Evolutionary conservation across 352 stramenopile species (phyloP), one percentile per base, ranked within the genome.

Genomic region (Saprolegnia diclina): DNA sequence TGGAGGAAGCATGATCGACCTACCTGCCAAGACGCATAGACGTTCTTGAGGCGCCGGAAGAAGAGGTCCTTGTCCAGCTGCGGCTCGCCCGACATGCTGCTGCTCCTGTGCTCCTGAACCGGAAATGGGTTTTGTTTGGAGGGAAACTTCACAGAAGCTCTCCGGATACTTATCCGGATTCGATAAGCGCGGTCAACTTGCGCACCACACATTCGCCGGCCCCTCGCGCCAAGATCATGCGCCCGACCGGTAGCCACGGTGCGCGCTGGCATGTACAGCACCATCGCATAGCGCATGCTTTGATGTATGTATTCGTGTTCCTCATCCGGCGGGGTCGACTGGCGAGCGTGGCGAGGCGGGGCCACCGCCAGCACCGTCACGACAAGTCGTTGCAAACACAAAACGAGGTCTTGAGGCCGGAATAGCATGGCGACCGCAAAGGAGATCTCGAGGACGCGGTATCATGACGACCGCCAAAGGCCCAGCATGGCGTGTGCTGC

Each of bases 21-120:
- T 64, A 73, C 79, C 74, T 77, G 77, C 87, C 87, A 95, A 16
- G 81, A 77, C 44, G 71, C 74, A 71, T 93, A 92, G 42, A 95
- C 76, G 29, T 74, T 81, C 45, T 89, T 69, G n/a, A 95, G 78
- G 4, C 87, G 87, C 24, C 85, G 83, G 75, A 91, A 95, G 71
- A 95, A 95, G 66, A 92, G 73, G 45, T 71, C 64, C 10, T 78
- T 77, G 63, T 95, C 74, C 50, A 93, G 75, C 50, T 71, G 74
- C 62, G 84, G 86, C 52, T 59, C 52, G 42, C 29, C 63, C 22
- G 63, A 62, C 63, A 69, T 69, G 40, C 29, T 35, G 29, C 42
- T 48, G 13, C 18, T n/a, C 18, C 42, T 48, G 42, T n/a, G 42
- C 42, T 48, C 42, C 42, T n/a, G 42, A n/a, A 48, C 42, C 42